phyloP scores from a whole-genome alignment of 768 basidiomycete genomes.

The Psilocybe cyanescens region DNA sequence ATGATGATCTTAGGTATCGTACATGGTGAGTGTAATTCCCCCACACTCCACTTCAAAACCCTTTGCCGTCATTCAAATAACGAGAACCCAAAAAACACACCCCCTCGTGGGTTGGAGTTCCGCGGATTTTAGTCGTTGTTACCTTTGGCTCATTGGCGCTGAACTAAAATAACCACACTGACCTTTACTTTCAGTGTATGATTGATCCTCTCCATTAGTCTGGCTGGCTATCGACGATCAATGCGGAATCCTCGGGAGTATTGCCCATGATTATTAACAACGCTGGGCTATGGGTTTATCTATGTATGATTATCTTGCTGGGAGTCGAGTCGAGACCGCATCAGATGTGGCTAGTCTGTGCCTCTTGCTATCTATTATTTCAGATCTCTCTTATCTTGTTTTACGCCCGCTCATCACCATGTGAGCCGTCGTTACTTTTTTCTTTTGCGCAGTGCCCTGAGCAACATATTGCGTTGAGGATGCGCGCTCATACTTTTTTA shows the following conservation, averaged over 20 bases:
- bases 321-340: too few relatives aligned
- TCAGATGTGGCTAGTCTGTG: too few relatives aligned
- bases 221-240: conserved; percentile 8
- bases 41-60: neutral
- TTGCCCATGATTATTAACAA: neutral
- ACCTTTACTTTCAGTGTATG: conserved; percentile 18
- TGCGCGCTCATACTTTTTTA: neutral
- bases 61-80: neutral
- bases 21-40: conserved; percentile 41
- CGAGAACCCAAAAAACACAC: neutral
- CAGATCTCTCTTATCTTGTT: conserved; percentile 4
- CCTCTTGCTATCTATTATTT: conserved; percentile 2
- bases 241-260: conserved; percentile 5
- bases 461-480: neutral
- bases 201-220: conserved; percentile 7
- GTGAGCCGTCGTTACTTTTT: too few relatives aligned
- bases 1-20: conserved; percentile 31
- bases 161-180: conserved; percentile 3
- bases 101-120: neutral
- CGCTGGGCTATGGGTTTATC: too few relatives aligned
- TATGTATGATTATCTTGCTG: too few relatives aligned
- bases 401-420: too few relatives aligned
- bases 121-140: conserved; percentile 5
- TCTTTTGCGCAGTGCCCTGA: neutral
- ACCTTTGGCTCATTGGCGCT: conserved; percentile 1